These are phyloP conservation scores for Leccinum longicurvipes DNA, from an alignment of 768 basidiomycete genomes.

Conservation along the genomic window DNA sequence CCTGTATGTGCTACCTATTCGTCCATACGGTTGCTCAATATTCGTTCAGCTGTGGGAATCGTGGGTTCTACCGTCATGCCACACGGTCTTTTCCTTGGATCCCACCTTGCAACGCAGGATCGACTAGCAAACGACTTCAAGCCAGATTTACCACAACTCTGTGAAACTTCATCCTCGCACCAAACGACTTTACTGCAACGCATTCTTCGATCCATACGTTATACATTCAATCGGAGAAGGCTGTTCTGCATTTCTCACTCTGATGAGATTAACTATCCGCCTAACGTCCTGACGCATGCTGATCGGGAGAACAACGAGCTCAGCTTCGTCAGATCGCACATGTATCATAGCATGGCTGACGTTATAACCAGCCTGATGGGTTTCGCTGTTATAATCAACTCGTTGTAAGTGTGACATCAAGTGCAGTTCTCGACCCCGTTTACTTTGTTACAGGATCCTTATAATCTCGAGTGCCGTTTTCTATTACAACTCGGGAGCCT, in stretches of 20 bases:
- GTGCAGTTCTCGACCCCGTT: neutral
- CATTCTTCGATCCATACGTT: slow-evolving; percentile 8
- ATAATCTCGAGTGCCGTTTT: slow-evolving; percentile 83
- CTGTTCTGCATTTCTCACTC: slow-evolving; percentile 25
- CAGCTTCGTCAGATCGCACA: slow-evolving; percentile 56
- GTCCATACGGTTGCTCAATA: slow-evolving; percentile 12
- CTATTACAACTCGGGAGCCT: slow-evolving; percentile 48
- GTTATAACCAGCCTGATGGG: slow-evolving; percentile 69
- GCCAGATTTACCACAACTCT: slow-evolving; percentile 13
- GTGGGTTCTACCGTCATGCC: slow-evolving; percentile 91
- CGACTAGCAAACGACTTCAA: slow-evolving; percentile 43
- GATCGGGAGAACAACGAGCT: slow-evolving; percentile 57
- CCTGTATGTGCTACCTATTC: slow-evolving; percentile 43
- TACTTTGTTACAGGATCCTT: slow-evolving; percentile 53
- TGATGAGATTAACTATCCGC: slow-evolving; percentile 18
- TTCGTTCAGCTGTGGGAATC: slow-evolving; percentile 58
- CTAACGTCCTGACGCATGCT: slow-evolving; percentile 41
- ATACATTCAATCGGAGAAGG: slow-evolving; percentile 10
- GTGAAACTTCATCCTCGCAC: neutral
- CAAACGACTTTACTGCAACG: slow-evolving; percentile 23
- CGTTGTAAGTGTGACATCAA: slow-evolving; percentile 48
- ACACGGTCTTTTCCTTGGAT: slow-evolving; percentile 88
- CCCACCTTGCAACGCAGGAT: slow-evolving; percentile 80
- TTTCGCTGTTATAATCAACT: slow-evolving; percentile 86
- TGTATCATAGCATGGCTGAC: slow-evolving; percentile 65